Base-by-base conservation (phyloP, 805 yeast genomes). In the Nakazawaea pomicola region DNA sequence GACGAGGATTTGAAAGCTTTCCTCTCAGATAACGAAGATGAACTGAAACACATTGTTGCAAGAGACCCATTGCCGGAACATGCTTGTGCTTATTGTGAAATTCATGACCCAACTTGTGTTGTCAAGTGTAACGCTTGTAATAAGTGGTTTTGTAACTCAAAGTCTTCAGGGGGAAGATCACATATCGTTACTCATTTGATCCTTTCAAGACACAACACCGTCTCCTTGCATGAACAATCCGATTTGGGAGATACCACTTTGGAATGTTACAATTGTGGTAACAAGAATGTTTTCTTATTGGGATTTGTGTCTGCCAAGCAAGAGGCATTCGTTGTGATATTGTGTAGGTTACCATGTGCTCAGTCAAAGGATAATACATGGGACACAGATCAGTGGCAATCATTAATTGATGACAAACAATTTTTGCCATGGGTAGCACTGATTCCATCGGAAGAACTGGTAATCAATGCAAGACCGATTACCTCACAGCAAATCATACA, bases 241-340 rank as follows among this genome's bases (percentile, higher is more conserved):
- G 89, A 85, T 46, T 66, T 89, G 19, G 96, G 96, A n/a, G 95
- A 84, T 40, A 82, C 90, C 5, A 72, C 79, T 1, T 64, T 90
- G 44, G 97, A 90, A 58, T 90, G 97, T 64, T 90, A 89, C 62
- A 82, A 80, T 54, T 90, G 97, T 65, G 96, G 96, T 23, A 76
- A 74, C 55, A 77, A 70, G 45, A 90, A 90, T 52, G 83, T 80
- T 2, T 90, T 90, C 51, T 68, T 81, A 19, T 65, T 90, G 29
- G 97, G 97, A 0, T 88, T 82, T 60, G 93, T 90, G 12, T 74
- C 89, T 19, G 96, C 96, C 4, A 86, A 85, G 54, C 75, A 80
- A 44, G 95, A 87, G 49, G 80, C 89, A 4, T 89, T 88, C 29
- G 90, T 90, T 45, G 95, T 90, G 4, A 72, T 89, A 32, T 61